Evolutionary conservation across 2,329 filamentous ascomycete species (phyloP), one percentile per base, ranked within the genome.

Genomic region (Ramularia collo-cygni): DNA sequence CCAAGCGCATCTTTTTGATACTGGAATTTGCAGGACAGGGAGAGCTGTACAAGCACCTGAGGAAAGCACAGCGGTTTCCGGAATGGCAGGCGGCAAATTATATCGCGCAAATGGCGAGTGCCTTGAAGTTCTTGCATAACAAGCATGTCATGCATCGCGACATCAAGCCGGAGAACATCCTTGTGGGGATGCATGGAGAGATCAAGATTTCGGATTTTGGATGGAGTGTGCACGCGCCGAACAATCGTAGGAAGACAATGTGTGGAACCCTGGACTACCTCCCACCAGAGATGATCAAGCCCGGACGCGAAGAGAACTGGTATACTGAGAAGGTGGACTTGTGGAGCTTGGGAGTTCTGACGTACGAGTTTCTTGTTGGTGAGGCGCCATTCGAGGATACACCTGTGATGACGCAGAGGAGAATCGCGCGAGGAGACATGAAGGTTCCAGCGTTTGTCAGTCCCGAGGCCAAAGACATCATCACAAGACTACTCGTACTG

Each of bases 171-270:
- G 89, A 96, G 67, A 96, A 96, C 58, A 96, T 96, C 50, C 75
- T 96, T 15, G 83, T 96, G 19, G 90, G 90, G 10, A 88, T 96
- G 44, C 90, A 96, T 60, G 92, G 89, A 51, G 92, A 98, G 71
- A 89, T 98, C 69, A 98, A 98, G 67, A 89, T 98, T 58, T 93
- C 87, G 4, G 92, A 98, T 64, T 98, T 96, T 59, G 90, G 92
- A 35, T 98, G 92, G 92, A 93, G 85, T 61, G 92, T 96, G 3
- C 92, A 98, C 64, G 92, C 92, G 4, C 92, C 92, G 18, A 95
- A 94, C 65, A 93, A 90, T 68, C 74, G 92, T 53, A 76, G 92
- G 47, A 83, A 89, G 59, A 98, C 92, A 40, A 89, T 96, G 79
- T 98, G 92, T 63, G 92, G 92, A 48, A 98, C 92, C 13, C 77